phyloP scores from a whole-genome alignment of 306 rosid genomes.

The Sechiopsis laciniata region DNA sequence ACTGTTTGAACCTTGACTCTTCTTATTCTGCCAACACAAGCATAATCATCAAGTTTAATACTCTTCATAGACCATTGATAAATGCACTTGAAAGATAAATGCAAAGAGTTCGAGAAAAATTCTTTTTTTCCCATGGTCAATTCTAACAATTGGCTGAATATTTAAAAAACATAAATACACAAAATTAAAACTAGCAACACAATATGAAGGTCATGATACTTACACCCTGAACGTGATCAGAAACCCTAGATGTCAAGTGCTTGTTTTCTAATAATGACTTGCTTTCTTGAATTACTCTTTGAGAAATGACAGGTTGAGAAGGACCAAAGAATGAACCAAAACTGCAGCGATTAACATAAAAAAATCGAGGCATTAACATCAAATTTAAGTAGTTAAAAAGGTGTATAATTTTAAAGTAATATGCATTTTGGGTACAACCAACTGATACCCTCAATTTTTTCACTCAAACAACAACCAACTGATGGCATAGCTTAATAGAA shows the following conservation, averaged over 20 bases:
- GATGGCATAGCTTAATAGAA: background rate
- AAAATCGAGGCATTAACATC: conserved; percentile 19
- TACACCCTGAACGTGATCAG: conserved; percentile 48
- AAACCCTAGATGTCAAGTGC: conserved; percentile 49
- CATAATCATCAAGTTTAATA: conserved; percentile 30
- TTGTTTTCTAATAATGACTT: conserved; percentile 68
- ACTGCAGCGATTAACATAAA: conserved; percentile 45
- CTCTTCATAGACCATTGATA: conserved; percentile 10
- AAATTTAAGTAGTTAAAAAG: conserved; percentile 8
- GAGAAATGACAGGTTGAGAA: conserved; percentile 72
- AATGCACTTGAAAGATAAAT: background rate
- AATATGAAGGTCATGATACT: conserved; percentile 21
- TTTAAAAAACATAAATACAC: background rate
- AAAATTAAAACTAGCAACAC: background rate
- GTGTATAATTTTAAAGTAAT: conserved; percentile 4
- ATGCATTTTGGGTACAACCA: background rate
- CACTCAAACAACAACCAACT: background rate
- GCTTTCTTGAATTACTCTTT: conserved; percentile 91
- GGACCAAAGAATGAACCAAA: conserved; percentile 91
- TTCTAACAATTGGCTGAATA: background rate
- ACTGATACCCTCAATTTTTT: background rate
- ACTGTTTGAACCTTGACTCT: conserved; percentile 36
- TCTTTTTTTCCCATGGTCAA: background rate
- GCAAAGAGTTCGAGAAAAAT: background rate
- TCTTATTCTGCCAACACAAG: conserved; percentile 45